Evolutionary conservation across 371 early-diverging fungal species (phyloP).

Genomic region (Mucor piriformis): DNA sequence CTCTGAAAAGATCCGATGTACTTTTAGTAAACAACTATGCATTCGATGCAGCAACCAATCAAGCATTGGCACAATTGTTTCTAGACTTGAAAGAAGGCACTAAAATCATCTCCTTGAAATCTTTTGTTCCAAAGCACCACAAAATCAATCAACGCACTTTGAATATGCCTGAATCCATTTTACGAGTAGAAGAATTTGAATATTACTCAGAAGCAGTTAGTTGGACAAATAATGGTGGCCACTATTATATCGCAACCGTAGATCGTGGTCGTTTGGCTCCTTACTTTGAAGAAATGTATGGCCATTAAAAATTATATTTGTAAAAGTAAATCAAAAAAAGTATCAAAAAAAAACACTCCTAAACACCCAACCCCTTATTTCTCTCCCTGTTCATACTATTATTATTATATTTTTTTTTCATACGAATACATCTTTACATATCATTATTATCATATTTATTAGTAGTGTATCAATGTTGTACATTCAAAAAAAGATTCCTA

Average conservation of each 20-base stretch:
- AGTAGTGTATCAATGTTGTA: not conserved
- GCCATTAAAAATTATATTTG: slow-evolving; percentile 12
- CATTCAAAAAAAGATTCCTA: not conserved
- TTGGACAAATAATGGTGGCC: slow-evolving; percentile 91
- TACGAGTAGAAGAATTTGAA: slow-evolving; percentile 72
- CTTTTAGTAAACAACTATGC: slow-evolving; percentile 95
- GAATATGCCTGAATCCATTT: slow-evolving; percentile 83
- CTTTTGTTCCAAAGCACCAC: slow-evolving; percentile 81
- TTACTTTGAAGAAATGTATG: slow-evolving; percentile 58
- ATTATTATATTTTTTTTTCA: not conserved
- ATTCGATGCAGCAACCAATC: slow-evolving; percentile 85
- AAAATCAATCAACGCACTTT: slow-evolving; percentile 78
- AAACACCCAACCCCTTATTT: not conserved
- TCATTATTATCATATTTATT: slow-evolving; percentile 1
- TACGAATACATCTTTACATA: not conserved
- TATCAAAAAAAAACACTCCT: not conserved
- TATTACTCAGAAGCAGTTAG: slow-evolving; percentile 87
- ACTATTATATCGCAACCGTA: slow-evolving; percentile 85
- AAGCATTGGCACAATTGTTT: slow-evolving; percentile 79
- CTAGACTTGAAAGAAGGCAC: slow-evolving; percentile 91
- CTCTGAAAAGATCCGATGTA: slow-evolving; percentile 84
- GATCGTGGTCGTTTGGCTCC: slow-evolving; percentile 69
- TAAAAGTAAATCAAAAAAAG: not conserved
- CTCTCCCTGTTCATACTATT: not conserved
- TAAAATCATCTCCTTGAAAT: slow-evolving; percentile 79